These are phyloP conservation scores for Acer saccharum DNA, from an alignment of 345 rosid genomes.

Conservation along the genomic window DNA sequence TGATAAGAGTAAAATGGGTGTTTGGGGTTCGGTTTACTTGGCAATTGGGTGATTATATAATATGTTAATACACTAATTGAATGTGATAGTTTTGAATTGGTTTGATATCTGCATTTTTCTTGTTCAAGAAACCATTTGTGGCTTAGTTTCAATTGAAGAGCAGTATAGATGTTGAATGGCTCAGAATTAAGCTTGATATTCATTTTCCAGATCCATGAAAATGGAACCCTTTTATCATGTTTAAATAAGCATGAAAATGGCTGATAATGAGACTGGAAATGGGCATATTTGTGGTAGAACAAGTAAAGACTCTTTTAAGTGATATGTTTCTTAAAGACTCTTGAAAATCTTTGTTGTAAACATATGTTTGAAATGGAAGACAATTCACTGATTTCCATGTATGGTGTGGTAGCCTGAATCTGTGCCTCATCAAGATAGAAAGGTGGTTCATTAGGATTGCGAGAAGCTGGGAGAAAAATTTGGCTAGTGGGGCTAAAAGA, in stretches of 20 bases:
- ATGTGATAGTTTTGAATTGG: not conserved
- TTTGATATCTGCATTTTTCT: not conserved
- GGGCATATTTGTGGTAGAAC: not conserved
- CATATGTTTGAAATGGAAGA: not conserved
- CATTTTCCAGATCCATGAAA: conserved; percentile 7
- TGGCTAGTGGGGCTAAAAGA: conserved; percentile 6
- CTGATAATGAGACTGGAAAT: not conserved
- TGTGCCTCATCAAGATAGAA: not conserved
- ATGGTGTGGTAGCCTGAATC: conserved; percentile 18
- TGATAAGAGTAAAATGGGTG: not conserved
- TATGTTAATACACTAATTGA: not conserved
- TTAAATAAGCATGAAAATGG: not conserved
- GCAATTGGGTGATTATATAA: not conserved
- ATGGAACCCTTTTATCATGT: not conserved
- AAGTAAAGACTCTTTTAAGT: not conserved
- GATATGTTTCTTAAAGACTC: not conserved
- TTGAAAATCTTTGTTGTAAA: not conserved
- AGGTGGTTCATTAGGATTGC: conserved; percentile 11
- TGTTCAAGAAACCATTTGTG: conserved; percentile 1
- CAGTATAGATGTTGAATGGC: not conserved
- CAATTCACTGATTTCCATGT: not conserved
- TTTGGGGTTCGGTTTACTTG: not conserved
- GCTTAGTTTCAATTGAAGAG: not conserved
- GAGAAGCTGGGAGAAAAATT: conserved; percentile 10
- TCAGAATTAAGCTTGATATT: not conserved